A percentile compares a stretch with the other conserved stretches of the same genome.
Conservation (phyloP, 441 rosid species). For the Adansonia grandidieri region DNA sequence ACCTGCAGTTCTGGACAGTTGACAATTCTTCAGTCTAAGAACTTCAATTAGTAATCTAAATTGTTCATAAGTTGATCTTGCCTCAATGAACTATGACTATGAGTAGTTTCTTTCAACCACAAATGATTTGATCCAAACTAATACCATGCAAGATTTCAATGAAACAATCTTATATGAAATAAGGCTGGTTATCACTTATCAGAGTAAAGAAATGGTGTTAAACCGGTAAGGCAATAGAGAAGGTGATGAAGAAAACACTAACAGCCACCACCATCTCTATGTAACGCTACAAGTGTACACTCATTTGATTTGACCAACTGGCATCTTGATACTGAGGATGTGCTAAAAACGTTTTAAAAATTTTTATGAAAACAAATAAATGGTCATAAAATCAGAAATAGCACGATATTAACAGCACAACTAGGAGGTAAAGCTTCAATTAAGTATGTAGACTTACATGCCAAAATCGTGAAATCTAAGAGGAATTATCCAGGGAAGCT, state of each 20-base stretch:
- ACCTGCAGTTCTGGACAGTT: slow-evolving; percentile 33
- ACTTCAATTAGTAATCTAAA: slow-evolving; percentile 19
- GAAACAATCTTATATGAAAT: background rate
- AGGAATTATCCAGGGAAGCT: background rate
- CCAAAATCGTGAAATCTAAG: background rate
- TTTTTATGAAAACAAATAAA: background rate
- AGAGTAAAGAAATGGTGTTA: background rate
- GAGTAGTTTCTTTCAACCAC: background rate
- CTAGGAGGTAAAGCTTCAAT: background rate
- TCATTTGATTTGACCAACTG: background rate
- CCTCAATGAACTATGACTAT: background rate
- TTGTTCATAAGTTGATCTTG: background rate
- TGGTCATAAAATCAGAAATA: background rate
- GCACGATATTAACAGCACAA: background rate
- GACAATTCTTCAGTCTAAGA: slow-evolving; percentile 23
- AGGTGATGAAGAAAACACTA: background rate
- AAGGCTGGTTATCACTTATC: background rate
- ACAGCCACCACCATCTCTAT: background rate
- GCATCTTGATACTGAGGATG: background rate
- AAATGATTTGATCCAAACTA: background rate
- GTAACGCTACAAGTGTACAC: background rate
- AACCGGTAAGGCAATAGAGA: background rate
- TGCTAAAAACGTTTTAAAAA: background rate
- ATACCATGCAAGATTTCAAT: background rate
- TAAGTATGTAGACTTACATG: background rate